A percentile compares a stretch with the other conserved stretches of the same genome.
phyloP scores from a whole-genome alignment of 768 basidiomycete species.

The Auricularia sp. region DNA sequence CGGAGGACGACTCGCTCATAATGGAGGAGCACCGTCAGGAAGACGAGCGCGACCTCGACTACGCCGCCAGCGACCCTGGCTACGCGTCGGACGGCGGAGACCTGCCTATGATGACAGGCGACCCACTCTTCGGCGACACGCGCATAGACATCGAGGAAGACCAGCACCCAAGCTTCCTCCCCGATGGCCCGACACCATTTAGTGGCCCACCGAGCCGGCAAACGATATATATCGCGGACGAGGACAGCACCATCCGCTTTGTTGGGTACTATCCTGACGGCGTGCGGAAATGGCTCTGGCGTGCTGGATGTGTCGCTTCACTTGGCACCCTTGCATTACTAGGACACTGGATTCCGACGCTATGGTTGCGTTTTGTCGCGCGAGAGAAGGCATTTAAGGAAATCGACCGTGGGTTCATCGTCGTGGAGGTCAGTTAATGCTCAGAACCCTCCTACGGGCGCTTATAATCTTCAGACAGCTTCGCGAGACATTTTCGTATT shows the following conservation, averaged over 20 bases:
- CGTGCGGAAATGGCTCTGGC: constrained; percentile 64
- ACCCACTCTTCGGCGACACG: constrained; percentile 73
- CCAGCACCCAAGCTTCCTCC: constrained; percentile 22
- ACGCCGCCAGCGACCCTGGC: constrained; percentile 21
- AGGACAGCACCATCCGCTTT: constrained; percentile 81
- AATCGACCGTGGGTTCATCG: constrained; percentile 60
- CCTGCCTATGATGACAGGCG: constrained; percentile 60
- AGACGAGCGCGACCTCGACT: constrained; percentile 43
- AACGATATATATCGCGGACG: constrained; percentile 75
- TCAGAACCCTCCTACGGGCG: background rate
- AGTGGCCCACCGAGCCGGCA: constrained; percentile 79
- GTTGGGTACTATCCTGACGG: constrained; percentile 66
- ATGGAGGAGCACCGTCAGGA: constrained; percentile 33
- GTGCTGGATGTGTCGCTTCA: constrained; percentile 50
- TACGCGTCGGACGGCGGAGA: constrained; percentile 14
- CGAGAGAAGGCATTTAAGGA: constrained; percentile 74
- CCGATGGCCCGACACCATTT: constrained; percentile 52
- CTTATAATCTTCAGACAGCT: constrained; percentile 49
- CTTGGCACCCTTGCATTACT: constrained; percentile 67
- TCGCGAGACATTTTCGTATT: constrained; percentile 75
- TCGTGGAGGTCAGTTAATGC: constrained; percentile 69
- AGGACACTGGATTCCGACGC: constrained; percentile 86
- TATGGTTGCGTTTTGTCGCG: constrained; percentile 86
- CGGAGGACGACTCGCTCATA: constrained; percentile 26
- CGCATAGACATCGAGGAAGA: constrained; percentile 73